Evolutionary conservation across 441 rosid species (phyloP).

Genomic region (Melastoma candidum): DNA sequence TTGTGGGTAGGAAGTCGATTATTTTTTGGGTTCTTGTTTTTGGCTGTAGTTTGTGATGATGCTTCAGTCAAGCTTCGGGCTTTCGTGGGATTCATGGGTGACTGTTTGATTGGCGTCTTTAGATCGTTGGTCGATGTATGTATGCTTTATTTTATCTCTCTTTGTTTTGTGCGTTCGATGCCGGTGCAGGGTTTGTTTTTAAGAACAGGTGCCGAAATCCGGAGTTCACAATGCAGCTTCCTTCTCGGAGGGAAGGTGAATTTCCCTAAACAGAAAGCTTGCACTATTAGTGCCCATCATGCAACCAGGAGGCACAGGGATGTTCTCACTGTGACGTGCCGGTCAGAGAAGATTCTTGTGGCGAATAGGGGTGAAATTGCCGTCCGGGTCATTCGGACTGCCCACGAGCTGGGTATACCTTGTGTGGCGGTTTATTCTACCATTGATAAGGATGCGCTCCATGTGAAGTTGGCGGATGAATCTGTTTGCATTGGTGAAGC

Average conservation of each 20-base stretch:
- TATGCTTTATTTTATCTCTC: background rate
- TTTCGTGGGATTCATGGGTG: no score
- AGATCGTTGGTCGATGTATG: background rate
- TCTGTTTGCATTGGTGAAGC: slow-evolving; percentile 98
- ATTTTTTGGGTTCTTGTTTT: no score
- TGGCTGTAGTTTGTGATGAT: no score
- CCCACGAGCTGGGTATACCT: slow-evolving; percentile 94
- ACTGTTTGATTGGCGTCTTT: no score
- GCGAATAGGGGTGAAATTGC: slow-evolving; percentile 50
- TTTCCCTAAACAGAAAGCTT: slow-evolving; percentile 45
- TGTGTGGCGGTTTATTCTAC: slow-evolving; percentile 98
- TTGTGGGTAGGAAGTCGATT: no score
- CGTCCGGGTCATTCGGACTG: slow-evolving; percentile 67
- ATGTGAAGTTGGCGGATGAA: slow-evolving; percentile 91
- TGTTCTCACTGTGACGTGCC: slow-evolving; percentile 48
- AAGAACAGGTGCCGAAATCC: slow-evolving; percentile 30
- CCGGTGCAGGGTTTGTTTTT: slow-evolving; percentile 42
- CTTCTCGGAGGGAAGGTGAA: slow-evolving; percentile 34
- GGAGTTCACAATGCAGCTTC: slow-evolving; percentile 57
- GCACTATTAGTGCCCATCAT: slow-evolving; percentile 13
- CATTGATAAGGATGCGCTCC: slow-evolving; percentile 90
- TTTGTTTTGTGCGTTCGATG: slow-evolving; percentile 3
- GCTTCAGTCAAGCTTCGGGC: no score
- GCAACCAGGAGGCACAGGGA: slow-evolving; percentile 33
- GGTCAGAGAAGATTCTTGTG: slow-evolving; percentile 65